Conservation (phyloP, 768 basidiomycete species). For the Crepidotus variabilis region DNA sequence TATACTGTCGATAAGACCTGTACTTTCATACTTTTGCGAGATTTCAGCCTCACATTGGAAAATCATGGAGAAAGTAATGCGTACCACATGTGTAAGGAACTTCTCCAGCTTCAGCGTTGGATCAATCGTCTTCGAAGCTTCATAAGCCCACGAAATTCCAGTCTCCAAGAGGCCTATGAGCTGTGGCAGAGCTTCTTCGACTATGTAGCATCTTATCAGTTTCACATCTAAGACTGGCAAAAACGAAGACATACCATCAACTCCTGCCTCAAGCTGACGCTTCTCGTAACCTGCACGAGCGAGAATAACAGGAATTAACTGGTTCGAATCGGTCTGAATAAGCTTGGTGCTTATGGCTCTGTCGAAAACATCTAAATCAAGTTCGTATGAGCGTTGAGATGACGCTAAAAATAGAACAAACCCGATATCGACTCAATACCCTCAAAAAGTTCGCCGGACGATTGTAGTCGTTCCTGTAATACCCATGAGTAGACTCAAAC, state of each 20-base stretch:
- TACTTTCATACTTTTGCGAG: slow-evolving; percentile 39
- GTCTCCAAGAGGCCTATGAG: slow-evolving; percentile 58
- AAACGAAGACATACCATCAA: slow-evolving; percentile 31
- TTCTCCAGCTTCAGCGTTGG: slow-evolving; percentile 78
- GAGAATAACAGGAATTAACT: slow-evolving; percentile 58
- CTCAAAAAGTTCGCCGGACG: slow-evolving; percentile 27
- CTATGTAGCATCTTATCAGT: slow-evolving; percentile 10
- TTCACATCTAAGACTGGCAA: neutral
- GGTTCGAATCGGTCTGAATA: slow-evolving; percentile 57
- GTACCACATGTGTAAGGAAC: slow-evolving; percentile 70
- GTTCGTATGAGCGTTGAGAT: neutral
- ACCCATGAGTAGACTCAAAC: neutral
- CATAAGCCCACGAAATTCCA: slow-evolving; percentile 58
- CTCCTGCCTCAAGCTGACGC: slow-evolving; percentile 44
- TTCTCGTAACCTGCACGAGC: slow-evolving; percentile 66
- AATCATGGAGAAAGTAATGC: slow-evolving; percentile 25
- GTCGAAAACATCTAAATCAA: slow-evolving; percentile 47
- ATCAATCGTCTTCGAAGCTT: slow-evolving; percentile 68
- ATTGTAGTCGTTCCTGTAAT: slow-evolving; percentile 38
- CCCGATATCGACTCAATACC: slow-evolving; percentile 27
- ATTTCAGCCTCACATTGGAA: neutral
- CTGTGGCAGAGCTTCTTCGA: slow-evolving; percentile 46
- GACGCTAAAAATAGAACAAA: slow-evolving; percentile 11
- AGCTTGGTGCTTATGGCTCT: slow-evolving; percentile 53
- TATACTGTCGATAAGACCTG: slow-evolving; percentile 50